phyloP scores from a whole-genome alignment of 1,284 basidiomycete species.

The Cryptococcus sp. region DNA sequence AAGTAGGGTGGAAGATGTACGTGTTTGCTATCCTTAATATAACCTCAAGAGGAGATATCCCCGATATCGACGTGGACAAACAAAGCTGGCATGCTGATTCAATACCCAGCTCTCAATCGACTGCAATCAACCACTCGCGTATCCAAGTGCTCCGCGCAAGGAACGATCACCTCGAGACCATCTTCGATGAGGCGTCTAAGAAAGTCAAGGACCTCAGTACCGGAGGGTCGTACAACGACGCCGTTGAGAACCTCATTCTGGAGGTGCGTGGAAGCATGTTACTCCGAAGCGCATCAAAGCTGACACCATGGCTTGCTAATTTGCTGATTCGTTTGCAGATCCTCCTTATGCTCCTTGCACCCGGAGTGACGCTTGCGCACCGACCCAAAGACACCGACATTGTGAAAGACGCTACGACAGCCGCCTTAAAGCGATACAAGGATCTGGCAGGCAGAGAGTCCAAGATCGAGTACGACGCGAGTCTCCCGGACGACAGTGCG shows the following conservation, averaged over 20 bases:
- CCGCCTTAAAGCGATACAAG: slow-evolving; percentile 45
- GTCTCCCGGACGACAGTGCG: slow-evolving; percentile 72
- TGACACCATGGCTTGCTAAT: slow-evolving; percentile 30
- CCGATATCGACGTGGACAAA: background rate
- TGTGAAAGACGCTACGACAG: slow-evolving; percentile 40
- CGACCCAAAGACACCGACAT: slow-evolving; percentile 46
- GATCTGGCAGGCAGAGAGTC: slow-evolving; percentile 68
- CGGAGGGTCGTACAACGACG: slow-evolving; percentile 72
- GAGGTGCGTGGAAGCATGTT: slow-evolving; percentile 60
- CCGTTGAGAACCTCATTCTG: slow-evolving; percentile 77
- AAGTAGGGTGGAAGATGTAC: slow-evolving; percentile 93
- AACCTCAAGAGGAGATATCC: background rate
- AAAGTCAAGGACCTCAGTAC: slow-evolving; percentile 66
- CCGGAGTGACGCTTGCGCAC: slow-evolving; percentile 56
- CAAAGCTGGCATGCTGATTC: background rate
- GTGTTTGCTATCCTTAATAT: slow-evolving; percentile 35
- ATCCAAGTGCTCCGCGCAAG: slow-evolving; percentile 86
- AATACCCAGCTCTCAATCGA: slow-evolving; percentile 79
- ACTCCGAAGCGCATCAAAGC: background rate
- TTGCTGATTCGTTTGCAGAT: slow-evolving; percentile 48
- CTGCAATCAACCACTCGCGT: slow-evolving; percentile 92
- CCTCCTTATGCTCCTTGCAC: slow-evolving; percentile 67
- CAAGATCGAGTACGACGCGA: slow-evolving; percentile 65
- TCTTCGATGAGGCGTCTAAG: slow-evolving; percentile 76
- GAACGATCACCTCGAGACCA: slow-evolving; percentile 87